A percentile compares a stretch with the other conserved stretches of the same genome.
phyloP scores from a whole-genome alignment of 768 basidiomycete genomes.

The Fistulinella prunicolor region DNA sequence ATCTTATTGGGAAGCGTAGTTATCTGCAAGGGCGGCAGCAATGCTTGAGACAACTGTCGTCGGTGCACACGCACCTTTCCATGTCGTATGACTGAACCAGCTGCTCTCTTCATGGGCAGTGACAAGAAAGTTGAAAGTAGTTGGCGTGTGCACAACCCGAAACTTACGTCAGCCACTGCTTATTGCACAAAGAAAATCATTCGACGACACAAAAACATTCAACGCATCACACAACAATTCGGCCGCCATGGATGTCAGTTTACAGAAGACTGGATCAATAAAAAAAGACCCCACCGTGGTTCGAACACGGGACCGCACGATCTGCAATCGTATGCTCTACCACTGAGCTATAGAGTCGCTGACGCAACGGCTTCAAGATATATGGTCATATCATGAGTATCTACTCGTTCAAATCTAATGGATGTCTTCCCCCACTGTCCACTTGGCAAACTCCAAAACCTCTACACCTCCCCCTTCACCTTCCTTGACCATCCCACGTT shows the following conservation, averaged over 20 bases:
- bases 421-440: constrained; percentile 55
- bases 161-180: neutral
- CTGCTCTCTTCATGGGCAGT: constrained; percentile 39
- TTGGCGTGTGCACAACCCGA: no score
- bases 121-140: no score
- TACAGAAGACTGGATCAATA: constrained; percentile 21
- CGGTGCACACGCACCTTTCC: constrained; percentile 26
- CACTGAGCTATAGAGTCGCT: constrained; percentile 41
- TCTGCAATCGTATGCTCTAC: constrained; percentile 62
- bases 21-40: constrained; percentile 47
- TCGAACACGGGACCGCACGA: constrained; percentile 58
- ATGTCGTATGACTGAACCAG: constrained; percentile 38
- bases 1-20: constrained; percentile 91
- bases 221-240: no score
- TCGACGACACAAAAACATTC: no score
- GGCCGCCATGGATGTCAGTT: no score
- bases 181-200: no score
- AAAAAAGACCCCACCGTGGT: constrained; percentile 47
- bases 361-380: no score
- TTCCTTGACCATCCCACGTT: constrained; percentile 41
- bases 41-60: constrained; percentile 25
- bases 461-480: constrained; percentile 32
- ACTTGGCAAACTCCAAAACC: constrained; percentile 56
- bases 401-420: no score
- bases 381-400: no score